A percentile compares a stretch with the other conserved stretches of the same genome.
Conservation (phyloP, 2,329 filamentous ascomycete species). For the Alternaria metachromatica region DNA sequence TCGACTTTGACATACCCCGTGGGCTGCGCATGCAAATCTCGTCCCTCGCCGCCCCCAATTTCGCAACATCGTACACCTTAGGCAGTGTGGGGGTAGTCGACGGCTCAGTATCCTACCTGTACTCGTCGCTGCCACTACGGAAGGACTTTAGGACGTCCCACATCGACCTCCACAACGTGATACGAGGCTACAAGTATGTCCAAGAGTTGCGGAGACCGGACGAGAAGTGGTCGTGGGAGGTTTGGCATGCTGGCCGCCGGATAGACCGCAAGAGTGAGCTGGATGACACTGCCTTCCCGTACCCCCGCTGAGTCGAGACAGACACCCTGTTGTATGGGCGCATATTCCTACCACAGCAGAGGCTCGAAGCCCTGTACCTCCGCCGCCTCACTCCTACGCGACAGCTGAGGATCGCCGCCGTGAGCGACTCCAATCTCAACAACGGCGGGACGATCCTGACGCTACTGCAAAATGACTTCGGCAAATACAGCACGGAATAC, state of each 20-base stretch:
- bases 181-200: constrained; percentile 83
- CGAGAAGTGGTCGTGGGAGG: constrained; percentile 59
- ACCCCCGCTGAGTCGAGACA: constrained; percentile 33
- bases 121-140: constrained; percentile 81
- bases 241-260: constrained; percentile 60
- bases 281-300: constrained; percentile 4
- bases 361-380: constrained; percentile 84
- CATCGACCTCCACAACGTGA: constrained; percentile 77
- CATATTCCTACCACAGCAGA: constrained; percentile 82
- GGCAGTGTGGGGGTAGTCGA: constrained; percentile 90
- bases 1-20: constrained; percentile 86
- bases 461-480: constrained; percentile 79
- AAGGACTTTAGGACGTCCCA: constrained; percentile 72
- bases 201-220: constrained; percentile 66
- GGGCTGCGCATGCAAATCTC: constrained; percentile 87
- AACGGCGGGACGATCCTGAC: constrained; percentile 79
- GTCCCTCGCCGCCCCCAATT: constrained; percentile 88
- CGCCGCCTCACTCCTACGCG: constrained; percentile 77
- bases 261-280: constrained; percentile 57
- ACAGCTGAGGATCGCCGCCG: constrained; percentile 80
- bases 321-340: constrained; percentile 76
- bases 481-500: constrained; percentile 87
- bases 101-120: constrained; percentile 96
- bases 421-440: constrained; percentile 73
- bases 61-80: constrained; percentile 91